phyloP scores from a whole-genome alignment of 73 alveolate genomes.

The Loxodes magnus region DNA sequence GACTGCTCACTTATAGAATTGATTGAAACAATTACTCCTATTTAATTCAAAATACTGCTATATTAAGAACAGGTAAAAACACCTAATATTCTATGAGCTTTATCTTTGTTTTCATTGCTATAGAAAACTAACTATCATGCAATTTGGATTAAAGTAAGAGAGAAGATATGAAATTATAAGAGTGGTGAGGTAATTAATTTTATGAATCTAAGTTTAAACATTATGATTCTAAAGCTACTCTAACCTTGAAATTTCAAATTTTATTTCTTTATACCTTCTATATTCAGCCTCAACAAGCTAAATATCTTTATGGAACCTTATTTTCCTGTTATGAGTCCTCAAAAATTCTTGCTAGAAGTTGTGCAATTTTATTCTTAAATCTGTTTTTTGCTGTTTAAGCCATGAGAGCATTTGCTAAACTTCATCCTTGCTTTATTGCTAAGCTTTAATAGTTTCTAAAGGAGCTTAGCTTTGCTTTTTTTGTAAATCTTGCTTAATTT shows the following conservation, averaged over 20 bases:
- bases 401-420: constrained; percentile 24
- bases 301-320: constrained; percentile 70
- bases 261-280: constrained; percentile 66
- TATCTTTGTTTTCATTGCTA: too few species aligned
- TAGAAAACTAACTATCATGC: too few species aligned
- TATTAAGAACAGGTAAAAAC: too few species aligned
- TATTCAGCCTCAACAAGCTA: constrained; percentile 71
- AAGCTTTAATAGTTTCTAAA: constrained; percentile 5
- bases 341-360: constrained; percentile 64
- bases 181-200: too few species aligned
- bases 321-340: constrained; percentile 60
- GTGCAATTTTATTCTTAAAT: constrained; percentile 49
- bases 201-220: too few species aligned
- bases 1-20: too few species aligned
- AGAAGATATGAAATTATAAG: too few species aligned
- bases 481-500: constrained; percentile 45
- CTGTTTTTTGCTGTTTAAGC: constrained; percentile 45
- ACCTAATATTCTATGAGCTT: too few species aligned
- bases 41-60: too few species aligned
- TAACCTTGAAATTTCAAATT: constrained; percentile 42
- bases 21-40: too few species aligned
- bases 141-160: too few species aligned
- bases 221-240: too few species aligned
- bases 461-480: constrained; percentile 19
- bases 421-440: constrained; percentile 17